Base-by-base conservation (phyloP, 2,329 filamentous ascomycete genomes). In the Aspergillus pseudoviridinutans region DNA sequence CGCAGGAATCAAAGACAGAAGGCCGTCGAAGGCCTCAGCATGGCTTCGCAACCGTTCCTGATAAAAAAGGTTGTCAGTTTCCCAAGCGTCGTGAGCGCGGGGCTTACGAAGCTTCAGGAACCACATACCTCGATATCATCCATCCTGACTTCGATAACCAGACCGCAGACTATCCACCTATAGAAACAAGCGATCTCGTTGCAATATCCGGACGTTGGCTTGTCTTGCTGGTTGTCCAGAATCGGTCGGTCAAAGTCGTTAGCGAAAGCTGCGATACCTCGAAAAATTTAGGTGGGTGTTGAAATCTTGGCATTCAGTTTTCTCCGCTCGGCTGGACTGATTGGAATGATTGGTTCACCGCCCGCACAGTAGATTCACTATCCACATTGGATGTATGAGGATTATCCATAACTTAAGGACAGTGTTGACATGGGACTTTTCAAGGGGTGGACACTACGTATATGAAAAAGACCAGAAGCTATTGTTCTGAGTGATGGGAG, bases 1-100 rank as follows among this genome's bases (percentile, higher is more conserved):
- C 60, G 91, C 91, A 44, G 92, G 91, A 58, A 95, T 96, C 62
- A 96, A 80, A 57, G 91, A 93, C 73, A 96, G 80, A 53, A 96
- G 80, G 49, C 91, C 91, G 76, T 95, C 89, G 69, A 96, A 96
- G 63, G 91, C 89, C 76, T 90, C 84, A 63, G 90, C 82, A 72
- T 79, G 77, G 70, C 76, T 78, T 67, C 76, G 76, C 61, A 80
- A 71, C 63, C 78, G 76, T 66, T 79, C 77, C 78, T 80, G 65
- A 55, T 57, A 61, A 56, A 68, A 61, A 61, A 61, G 61, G 55
- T 49, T 55, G 65, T 67, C 63, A 68, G 62, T 57, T 63, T 62
- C 59, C 53, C 54, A 53, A 62, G 51, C 50, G 51, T 47, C 52
- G 53, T 56, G 49, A 50, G 58, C 22, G 44, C 22, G 47, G 56